Conservation (phyloP, 768 basidiomycete genomes). For the Royoungia palumana region DNA sequence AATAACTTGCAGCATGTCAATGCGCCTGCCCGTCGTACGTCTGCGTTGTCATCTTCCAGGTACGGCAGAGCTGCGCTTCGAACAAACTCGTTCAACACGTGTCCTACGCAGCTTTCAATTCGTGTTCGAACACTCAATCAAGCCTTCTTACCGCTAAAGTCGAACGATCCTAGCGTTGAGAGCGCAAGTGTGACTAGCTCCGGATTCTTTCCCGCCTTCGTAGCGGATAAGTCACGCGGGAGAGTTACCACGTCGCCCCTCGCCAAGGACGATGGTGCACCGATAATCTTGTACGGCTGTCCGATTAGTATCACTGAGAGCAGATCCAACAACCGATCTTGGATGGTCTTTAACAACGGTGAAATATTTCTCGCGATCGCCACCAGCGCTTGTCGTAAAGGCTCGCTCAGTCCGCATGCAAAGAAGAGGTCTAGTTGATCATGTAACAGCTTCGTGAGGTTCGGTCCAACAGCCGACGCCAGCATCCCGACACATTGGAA, state of each 20-base stretch:
- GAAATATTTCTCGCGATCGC: conserved; percentile 86
- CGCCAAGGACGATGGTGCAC: conserved; percentile 67
- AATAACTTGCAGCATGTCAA: conserved; percentile 90
- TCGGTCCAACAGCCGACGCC: conserved; percentile 91
- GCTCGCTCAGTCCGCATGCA: conserved; percentile 87
- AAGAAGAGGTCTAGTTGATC: conserved; percentile 98
- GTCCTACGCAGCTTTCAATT: conserved; percentile 48
- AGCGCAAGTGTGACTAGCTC: conserved; percentile 80
- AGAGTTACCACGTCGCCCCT: conserved; percentile 49
- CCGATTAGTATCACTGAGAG: conserved; percentile 79
- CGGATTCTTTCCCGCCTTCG: conserved; percentile 56
- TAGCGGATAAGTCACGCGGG: conserved; percentile 51
- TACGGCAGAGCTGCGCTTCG: conserved; percentile 89
- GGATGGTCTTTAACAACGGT: conserved; percentile 86
- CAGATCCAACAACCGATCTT: conserved; percentile 89
- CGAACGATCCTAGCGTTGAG: conserved; percentile 83
- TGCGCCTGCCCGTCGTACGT: conserved; percentile 87
- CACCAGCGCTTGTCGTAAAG: conserved; percentile 77
- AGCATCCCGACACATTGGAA: conserved; percentile 99
- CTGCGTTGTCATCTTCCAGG: conserved; percentile 86
- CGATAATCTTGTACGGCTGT: conserved; percentile 82
- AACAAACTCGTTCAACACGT: conserved; percentile 93
- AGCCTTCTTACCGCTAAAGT: conserved; percentile 74
- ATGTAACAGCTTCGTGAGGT: conserved; percentile 91
- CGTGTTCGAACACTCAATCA: not conserved